phyloP scores from a whole-genome alignment of 306 rosid species.

The Fragaria vesca region DNA sequence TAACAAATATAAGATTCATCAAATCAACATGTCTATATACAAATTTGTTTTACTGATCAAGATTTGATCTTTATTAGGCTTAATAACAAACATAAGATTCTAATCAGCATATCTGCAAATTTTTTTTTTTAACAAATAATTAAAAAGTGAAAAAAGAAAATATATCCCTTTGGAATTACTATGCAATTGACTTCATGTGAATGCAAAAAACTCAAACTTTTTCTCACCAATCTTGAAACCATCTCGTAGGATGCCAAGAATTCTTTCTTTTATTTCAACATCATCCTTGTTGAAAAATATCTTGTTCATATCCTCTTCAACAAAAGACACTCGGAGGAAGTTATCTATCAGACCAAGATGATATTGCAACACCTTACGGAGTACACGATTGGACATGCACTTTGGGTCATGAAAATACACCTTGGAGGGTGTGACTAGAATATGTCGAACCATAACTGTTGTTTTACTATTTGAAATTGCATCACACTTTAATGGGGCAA shows the following conservation, averaged over 20 bases:
- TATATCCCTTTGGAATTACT: constrained; percentile 19
- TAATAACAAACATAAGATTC: no score
- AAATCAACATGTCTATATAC: no score
- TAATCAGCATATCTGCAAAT: no score
- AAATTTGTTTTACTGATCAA: no score
- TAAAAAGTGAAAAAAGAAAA: no score
- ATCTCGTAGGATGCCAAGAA: constrained; percentile 19
- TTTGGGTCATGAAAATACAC: constrained; percentile 40
- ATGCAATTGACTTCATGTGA: constrained; percentile 29
- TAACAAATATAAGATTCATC: no score
- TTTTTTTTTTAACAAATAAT: no score
- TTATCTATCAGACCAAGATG: constrained; percentile 25
- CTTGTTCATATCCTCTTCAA: constrained; percentile 39
- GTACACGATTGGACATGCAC: constrained; percentile 39
- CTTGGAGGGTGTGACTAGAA: no score
- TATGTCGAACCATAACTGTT: no score
- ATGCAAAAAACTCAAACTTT: constrained; percentile 29
- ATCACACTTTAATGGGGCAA: no score
- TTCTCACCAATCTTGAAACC: constrained; percentile 37
- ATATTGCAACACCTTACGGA: constrained; percentile 11
- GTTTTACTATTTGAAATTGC: no score
- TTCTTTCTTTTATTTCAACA: constrained; percentile 6
- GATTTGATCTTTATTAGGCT: no score
- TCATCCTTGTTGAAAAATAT: neutral
- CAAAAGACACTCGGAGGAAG: constrained; percentile 42